Base-by-base conservation (phyloP, 768 basidiomycete genomes). In the Tricholoma sp. region DNA sequence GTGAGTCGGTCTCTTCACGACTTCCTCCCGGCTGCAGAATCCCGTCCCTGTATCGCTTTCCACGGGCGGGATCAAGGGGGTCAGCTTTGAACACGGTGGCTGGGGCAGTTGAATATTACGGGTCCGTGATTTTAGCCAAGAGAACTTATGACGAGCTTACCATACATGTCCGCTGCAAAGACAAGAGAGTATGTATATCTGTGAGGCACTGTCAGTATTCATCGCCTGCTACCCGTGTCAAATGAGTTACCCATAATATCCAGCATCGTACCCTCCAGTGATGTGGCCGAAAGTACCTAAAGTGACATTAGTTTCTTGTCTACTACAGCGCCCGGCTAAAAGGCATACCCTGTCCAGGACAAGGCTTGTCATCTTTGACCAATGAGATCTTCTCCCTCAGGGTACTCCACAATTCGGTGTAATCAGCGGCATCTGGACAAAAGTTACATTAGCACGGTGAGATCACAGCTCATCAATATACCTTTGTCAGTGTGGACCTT, bases 11-110 rank as follows among this genome's bases (percentile, higher is more conserved):
- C 62, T 93, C 92, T 59, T 94, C 91, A 11, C 87, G 80, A 59
- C 85, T 88, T 28, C 89, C 90, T 24, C 92, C 91, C 7, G 81
- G 80, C 32, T 72, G 69, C 15, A 94, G 76, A 58, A 95, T 93
- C 68, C 84, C 84, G 57, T 88, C 79, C 2, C 91, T 81, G 67
- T 94, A 95, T 24, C 70, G 73, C 59, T 77, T 74, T 3, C 92
- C 91, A 13, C 82, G 80, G 20, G 68, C 72, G 0, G 88, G 83
- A 64, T 86, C 82, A 55, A 94, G 75, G 17, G 91, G 91, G 63
- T 89, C 87, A 31, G 76, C 74, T 65, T 89, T 86, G 75, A 94
- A 94, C n/a, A 94, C 80, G 1, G 89, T 87, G 24, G 80, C 78
- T 81, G 61, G 8, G 10, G 28, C 12, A 33, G n/a, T 49, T 32